Evolutionary conservation across 2,329 filamentous ascomycete genomes (phyloP).

Genomic region (Colletotrichum tropicicola): DNA sequence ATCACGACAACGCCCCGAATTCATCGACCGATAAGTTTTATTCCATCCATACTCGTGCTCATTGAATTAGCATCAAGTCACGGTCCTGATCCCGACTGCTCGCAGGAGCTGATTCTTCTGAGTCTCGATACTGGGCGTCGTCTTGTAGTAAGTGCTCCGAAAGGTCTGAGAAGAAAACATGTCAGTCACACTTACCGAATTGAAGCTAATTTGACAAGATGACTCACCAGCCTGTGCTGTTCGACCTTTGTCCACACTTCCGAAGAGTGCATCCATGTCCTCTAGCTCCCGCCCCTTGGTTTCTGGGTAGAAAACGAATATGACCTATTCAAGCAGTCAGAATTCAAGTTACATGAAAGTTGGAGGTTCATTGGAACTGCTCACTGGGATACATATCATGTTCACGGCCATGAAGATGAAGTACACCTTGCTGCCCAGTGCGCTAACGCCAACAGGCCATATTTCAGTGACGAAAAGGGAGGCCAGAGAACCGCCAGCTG

Average conservation of each 20-base stretch:
- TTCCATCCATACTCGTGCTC: too few relatives aligned
- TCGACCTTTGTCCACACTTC: conserved; percentile 18
- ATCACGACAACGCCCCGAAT: too few relatives aligned
- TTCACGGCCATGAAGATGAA: conserved; percentile 67
- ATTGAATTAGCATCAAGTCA: neutral
- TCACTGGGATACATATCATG: conserved; percentile 54
- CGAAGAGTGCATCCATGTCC: conserved; percentile 55
- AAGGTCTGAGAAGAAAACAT: neutral
- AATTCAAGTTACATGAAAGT: neutral
- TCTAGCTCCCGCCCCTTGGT: conserved; percentile 52
- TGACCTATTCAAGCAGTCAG: conserved; percentile 37
- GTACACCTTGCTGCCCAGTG: conserved; percentile 60
- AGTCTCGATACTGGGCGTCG: neutral
- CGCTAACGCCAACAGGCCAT: conserved; percentile 63
- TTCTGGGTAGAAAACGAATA: conserved; percentile 54
- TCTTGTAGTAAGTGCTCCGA: neutral
- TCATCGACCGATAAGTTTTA: too few relatives aligned
- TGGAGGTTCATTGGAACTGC: neutral
- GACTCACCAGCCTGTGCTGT: neutral
- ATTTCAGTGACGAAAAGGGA: conserved; percentile 62
- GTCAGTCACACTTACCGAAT: neutral
- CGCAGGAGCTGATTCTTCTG: neutral
- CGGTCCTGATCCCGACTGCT: neutral
- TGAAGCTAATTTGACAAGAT: neutral
- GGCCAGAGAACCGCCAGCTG: conserved; percentile 63